Evolutionary conservation across 2,329 filamentous ascomycete species (phyloP).

Genomic region (Penicillium sp.): DNA sequence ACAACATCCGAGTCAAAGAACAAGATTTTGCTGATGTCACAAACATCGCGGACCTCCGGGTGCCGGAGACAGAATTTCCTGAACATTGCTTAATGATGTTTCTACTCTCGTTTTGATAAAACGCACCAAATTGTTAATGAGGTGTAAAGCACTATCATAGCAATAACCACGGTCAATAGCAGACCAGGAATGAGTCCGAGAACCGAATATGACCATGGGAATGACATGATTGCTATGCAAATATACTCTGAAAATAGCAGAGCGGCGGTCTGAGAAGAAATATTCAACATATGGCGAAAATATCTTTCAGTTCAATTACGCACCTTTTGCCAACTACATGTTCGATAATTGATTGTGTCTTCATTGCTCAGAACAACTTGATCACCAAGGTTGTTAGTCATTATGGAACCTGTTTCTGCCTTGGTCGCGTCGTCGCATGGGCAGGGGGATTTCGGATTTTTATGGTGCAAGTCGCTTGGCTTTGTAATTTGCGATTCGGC

Average conservation of each 20-base stretch:
- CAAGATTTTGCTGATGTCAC: conserved; percentile 89
- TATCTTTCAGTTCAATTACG: conserved; percentile 13
- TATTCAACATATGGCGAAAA: not conserved
- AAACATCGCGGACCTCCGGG: conserved; percentile 87
- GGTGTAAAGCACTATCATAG: conserved; percentile 80
- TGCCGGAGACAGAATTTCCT: conserved; percentile 90
- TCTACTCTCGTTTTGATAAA: not conserved
- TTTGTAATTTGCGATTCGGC: not conserved
- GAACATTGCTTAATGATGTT: conserved; percentile 1
- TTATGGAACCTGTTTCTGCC: not conserved
- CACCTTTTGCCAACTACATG: conserved; percentile 90
- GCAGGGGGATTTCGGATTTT: not conserved
- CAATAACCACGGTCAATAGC: conserved; percentile 79
- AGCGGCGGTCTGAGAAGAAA: conserved; percentile 68
- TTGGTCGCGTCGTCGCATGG: not conserved
- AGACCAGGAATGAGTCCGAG: conserved; percentile 86
- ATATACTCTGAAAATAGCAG: conserved; percentile 95
- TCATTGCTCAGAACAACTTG: conserved; percentile 1
- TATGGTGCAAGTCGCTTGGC: not conserved
- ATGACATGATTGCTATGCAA: conserved; percentile 89
- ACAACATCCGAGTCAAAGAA: conserved; percentile 81
- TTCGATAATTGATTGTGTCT: conserved; percentile 82
- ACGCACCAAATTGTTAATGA: conserved; percentile 66
- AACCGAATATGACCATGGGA: conserved; percentile 87
- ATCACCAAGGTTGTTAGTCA: conserved; percentile 2